These are phyloP conservation scores for Coprinopsis marcescibilis DNA, from an alignment of 768 basidiomycete species.

Conservation along the genomic window DNA sequence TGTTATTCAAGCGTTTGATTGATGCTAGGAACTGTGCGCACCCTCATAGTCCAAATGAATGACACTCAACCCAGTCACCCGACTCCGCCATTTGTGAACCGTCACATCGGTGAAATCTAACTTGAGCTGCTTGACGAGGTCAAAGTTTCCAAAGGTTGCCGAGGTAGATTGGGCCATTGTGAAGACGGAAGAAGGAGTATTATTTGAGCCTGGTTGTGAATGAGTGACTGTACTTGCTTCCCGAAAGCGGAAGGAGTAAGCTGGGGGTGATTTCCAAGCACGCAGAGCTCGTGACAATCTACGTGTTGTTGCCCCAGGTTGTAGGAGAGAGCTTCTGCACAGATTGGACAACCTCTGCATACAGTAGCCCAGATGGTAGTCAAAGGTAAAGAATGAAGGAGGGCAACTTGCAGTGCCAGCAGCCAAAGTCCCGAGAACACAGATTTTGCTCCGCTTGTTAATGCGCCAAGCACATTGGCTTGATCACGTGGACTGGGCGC, in stretches of 20 bases:
- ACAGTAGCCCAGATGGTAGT: not conserved
- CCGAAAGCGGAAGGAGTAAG: conserved; percentile 25
- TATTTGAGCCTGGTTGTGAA: conserved; percentile 6
- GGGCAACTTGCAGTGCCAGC: not conserved
- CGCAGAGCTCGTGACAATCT: not conserved
- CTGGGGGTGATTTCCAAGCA: conserved; percentile 8
- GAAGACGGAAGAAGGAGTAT: not conserved
- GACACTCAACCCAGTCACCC: conserved; percentile 80
- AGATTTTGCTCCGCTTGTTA: too few relatives aligned
- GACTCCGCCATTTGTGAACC: conserved; percentile 85
- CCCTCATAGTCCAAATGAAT: conserved; percentile 91
- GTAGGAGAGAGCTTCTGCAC: conserved; percentile 2
- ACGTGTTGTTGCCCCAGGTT: not conserved
- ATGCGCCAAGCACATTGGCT: not conserved
- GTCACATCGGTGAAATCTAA: conserved; percentile 76
- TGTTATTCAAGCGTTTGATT: not conserved
- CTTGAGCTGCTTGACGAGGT: conserved; percentile 70
- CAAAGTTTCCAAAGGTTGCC: conserved; percentile 69
- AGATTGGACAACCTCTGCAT: conserved; percentile 8
- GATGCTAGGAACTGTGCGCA: conserved; percentile 24
- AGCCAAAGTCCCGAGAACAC: too few relatives aligned
- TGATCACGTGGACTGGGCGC: not conserved
- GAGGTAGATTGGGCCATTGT: conserved; percentile 24
- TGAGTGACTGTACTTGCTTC: conserved; percentile 19
- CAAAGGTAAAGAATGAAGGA: not conserved